A percentile compares a stretch with the other conserved stretches of the same genome.
Conservation (phyloP, 805 yeast species). For the Gaillardinia entomophila region DNA sequence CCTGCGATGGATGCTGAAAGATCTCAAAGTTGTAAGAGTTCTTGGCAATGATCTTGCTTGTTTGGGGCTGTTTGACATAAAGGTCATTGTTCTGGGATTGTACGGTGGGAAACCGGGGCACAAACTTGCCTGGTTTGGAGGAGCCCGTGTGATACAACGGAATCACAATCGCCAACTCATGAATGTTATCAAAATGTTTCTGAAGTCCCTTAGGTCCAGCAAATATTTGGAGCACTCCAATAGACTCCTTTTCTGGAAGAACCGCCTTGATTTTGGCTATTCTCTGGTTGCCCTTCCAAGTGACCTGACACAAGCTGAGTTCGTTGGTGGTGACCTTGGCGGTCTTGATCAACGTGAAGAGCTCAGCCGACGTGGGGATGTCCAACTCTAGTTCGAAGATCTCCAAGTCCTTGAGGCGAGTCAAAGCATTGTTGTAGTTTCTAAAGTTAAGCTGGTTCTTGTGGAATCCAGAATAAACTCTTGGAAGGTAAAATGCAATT, state of each 20-base stretch:
- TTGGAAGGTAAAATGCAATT: conserved; percentile 75
- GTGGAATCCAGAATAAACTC: conserved; percentile 79
- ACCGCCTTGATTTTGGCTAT: conserved; percentile 75
- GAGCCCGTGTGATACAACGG: conserved; percentile 72
- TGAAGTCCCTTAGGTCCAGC: conserved; percentile 62
- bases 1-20: conserved; percentile 53
- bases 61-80: conserved; percentile 83
- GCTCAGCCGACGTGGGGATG: conserved; percentile 66
- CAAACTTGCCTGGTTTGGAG: conserved; percentile 59
- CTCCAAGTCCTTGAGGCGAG: conserved; percentile 70
- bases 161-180: conserved; percentile 66
- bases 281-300: conserved; percentile 59
- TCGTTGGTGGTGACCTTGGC: conserved; percentile 43
- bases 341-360: conserved; percentile 54
- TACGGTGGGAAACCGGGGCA: conserved; percentile 66
- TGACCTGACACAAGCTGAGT: conserved; percentile 69
- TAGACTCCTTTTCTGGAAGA: conserved; percentile 60
- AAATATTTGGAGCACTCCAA: conserved; percentile 72
- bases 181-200: conserved; percentile 49
- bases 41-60: conserved; percentile 49
- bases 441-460: conserved; percentile 48
- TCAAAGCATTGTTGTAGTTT: conserved; percentile 71
- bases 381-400: conserved; percentile 71
- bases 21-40: conserved; percentile 63
- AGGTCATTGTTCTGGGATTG: conserved; percentile 66